Base-by-base conservation (phyloP, 768 basidiomycete genomes). In the Strobilomyces echinocephalus region DNA sequence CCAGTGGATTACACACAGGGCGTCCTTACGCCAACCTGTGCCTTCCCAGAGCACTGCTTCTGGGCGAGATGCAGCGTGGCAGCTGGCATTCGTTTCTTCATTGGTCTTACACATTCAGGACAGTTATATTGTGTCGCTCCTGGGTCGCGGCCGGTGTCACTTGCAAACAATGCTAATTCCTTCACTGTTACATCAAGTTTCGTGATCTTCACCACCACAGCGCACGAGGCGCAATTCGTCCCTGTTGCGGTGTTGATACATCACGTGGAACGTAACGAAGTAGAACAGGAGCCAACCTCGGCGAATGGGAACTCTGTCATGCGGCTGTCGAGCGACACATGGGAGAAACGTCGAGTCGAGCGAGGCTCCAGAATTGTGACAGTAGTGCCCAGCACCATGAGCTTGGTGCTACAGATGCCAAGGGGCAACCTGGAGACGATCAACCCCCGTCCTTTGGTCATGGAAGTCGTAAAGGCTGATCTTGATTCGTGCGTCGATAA, bases 401-500 rank as follows among this genome's bases (percentile, higher is more conserved):
- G 80, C 60, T 70, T 99, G 33, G 89, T 98, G 0, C 73, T 99
- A 10, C 97, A 99, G 71, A 98, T 98, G 95, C 97, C 95, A 0
- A 75, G 97, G 59, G 97, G 97, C 1, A 98, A 98, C 70, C 65
- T 99, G 55, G 97, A 99, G 73, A 97, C 93, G 1, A 85, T 99
- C 49, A 91, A 88, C 62, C 97, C 97, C 4, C 77, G 97, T 40
- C 89, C 95, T 12, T 70, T 99, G 61, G 94, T 97, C 16, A 83
- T 97, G 76, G 80, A 85, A 52, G 85, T 91, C 6, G 85, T 98
- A 1, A 79, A 81, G 47, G 75, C 80, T 49, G 88, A 95, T 64
- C 73, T 97, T 7, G 77, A 87, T 35, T 73, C 70, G 94, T 78
- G 34, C 34, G 53, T 59, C 38, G 26, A 44, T 24, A 38, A 16